Evolutionary conservation across 177 flowering plant genomes (phyloP).

Genomic region (Tripterygium wilfordii): DNA sequence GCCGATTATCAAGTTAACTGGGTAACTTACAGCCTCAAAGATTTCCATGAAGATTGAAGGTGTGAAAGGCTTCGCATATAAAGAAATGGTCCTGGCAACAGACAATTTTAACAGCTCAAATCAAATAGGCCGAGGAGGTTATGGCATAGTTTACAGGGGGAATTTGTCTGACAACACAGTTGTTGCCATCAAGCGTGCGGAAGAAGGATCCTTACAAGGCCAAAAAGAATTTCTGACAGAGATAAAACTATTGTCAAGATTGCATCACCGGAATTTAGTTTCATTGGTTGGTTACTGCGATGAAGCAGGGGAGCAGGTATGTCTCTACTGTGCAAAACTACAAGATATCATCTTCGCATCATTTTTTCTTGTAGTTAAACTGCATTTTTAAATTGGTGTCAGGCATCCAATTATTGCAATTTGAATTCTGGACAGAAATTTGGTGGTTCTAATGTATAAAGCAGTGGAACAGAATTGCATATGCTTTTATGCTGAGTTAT

Average conservation of each 20-base stretch:
- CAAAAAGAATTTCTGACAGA: constrained; percentile 80
- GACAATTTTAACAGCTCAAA: constrained; percentile 20
- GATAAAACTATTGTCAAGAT: constrained; percentile 69
- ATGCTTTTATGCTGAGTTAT: neutral
- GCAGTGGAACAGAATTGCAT: too few relatives aligned
- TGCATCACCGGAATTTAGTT: constrained; percentile 85
- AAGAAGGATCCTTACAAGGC: constrained; percentile 82
- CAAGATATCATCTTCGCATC: too few relatives aligned
- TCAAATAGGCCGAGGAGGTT: constrained; percentile 70
- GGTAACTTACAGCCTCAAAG: constrained; percentile 19
- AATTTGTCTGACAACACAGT: constrained; percentile 49
- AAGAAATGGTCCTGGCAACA: constrained; percentile 29
- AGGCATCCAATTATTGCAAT: too few relatives aligned
- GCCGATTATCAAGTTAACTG: too few relatives aligned
- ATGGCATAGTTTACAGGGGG: constrained; percentile 87
- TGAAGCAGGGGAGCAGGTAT: constrained; percentile 88
- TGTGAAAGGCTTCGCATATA: constrained; percentile 25
- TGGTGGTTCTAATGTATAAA: neutral
- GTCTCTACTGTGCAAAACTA: too few relatives aligned
- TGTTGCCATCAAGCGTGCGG: constrained; percentile 87
- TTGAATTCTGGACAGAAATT: too few relatives aligned
- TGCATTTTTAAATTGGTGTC: too few relatives aligned
- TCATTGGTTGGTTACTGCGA: constrained; percentile 78
- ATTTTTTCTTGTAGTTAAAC: neutral
- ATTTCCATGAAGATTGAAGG: constrained; percentile 30